These are phyloP conservation scores for Syzygium malaccense DNA, from an alignment of 441 rosid species.

Conservation along the genomic window DNA sequence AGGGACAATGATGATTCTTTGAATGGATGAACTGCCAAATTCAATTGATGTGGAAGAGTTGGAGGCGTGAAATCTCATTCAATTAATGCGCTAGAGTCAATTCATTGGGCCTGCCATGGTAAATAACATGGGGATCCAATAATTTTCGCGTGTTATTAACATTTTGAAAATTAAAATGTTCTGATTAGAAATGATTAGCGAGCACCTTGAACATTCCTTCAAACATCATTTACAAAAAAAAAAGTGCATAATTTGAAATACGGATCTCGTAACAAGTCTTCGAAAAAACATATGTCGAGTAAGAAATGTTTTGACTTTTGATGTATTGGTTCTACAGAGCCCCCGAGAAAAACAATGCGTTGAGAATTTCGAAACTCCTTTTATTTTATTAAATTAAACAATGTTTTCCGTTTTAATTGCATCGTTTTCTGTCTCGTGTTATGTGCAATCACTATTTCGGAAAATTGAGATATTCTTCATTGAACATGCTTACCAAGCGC, in stretches of 20 bases:
- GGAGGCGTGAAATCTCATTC: background rate
- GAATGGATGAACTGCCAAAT: background rate
- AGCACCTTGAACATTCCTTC: background rate
- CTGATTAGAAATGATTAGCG: background rate
- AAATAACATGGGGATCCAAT: background rate
- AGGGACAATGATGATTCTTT: background rate
- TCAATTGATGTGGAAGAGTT: background rate
- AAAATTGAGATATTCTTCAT: background rate
- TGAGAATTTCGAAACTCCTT: fast-evolving
- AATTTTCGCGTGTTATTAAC: background rate
- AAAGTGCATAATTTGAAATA: background rate
- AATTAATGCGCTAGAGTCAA: background rate
- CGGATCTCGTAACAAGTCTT: background rate
- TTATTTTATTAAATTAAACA: background rate
- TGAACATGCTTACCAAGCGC: background rate
- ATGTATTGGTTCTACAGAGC: background rate
- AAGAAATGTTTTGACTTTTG: background rate
- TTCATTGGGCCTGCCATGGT: background rate
- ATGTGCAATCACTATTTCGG: fast-evolving
- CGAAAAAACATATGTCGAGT: background rate
- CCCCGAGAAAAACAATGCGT: fast-evolving
- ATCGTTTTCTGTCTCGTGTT: fast-evolving
- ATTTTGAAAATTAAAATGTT: background rate
- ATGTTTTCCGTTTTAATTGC: background rate
- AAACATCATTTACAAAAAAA: background rate